Conservation (phyloP, 2,329 filamentous ascomycete genomes). For the Neofusicoccum ribis region DNA sequence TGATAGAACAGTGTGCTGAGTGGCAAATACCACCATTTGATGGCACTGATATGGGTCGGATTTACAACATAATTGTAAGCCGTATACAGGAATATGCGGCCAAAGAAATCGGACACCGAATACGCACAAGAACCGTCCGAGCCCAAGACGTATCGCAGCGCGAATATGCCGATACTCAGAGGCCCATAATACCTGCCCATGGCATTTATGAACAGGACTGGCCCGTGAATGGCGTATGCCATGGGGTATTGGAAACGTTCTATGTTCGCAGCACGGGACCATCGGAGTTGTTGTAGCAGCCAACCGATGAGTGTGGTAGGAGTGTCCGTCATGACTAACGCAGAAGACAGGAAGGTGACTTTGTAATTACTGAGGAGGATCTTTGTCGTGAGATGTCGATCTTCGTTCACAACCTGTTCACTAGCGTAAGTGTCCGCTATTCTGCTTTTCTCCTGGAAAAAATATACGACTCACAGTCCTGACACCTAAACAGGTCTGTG, state of each 20-base stretch:
- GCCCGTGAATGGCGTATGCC: conserved; percentile 36
- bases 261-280: conserved; percentile 39
- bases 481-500: conserved; percentile 37
- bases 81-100: conserved; percentile 26
- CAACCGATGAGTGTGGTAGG: conserved; percentile 37
- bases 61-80: conserved; percentile 21
- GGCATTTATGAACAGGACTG: conserved; percentile 37
- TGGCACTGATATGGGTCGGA: no score
- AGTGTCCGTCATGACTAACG: conserved; percentile 39
- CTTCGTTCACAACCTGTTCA: conserved; percentile 38
- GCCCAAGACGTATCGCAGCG: no score
- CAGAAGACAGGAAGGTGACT: conserved; percentile 36
- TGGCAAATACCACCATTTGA: no score
- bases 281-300: conserved; percentile 41
- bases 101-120: no score
- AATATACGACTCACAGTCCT: conserved; percentile 28
- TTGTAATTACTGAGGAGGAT: conserved; percentile 37
- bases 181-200: no score
- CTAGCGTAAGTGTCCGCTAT: not conserved
- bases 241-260: conserved; percentile 38
- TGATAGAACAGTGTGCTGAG: conserved; percentile 36
- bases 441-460: no score
- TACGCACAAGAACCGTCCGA: no score
- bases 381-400: conserved; percentile 41
- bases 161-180: no score